A percentile compares a stretch with the other conserved stretches of the same genome.
Evolutionary conservation across 1,284 basidiomycete genomes (phyloP).

Genomic region (Coniferiporia weirii): DNA sequence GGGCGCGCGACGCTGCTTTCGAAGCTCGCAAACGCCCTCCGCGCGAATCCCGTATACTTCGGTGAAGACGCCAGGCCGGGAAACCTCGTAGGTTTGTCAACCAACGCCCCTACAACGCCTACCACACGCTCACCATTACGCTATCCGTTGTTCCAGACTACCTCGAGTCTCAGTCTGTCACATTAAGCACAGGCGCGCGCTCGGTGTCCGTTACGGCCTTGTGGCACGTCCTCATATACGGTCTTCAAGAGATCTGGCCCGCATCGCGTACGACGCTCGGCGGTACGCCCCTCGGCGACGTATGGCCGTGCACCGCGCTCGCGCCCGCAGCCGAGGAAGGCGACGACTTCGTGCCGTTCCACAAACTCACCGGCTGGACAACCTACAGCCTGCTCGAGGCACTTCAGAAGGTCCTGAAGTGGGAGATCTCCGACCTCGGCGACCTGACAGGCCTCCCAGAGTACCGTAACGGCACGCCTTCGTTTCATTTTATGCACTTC

Average conservation of each 20-base stretch:
- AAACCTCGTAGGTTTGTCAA: conserved; percentile 64
- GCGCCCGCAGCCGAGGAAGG: conserved; percentile 36
- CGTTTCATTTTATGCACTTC: not conserved
- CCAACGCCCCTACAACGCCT: not conserved
- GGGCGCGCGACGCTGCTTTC: conserved; percentile 77
- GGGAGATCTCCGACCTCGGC: conserved; percentile 72
- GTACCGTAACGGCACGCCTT: conserved; percentile 73
- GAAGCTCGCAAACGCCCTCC: conserved; percentile 69
- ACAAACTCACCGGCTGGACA: conserved; percentile 93
- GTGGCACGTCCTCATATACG: conserved; percentile 81
- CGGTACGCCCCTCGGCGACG: conserved; percentile 77
- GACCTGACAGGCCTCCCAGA: conserved; percentile 83
- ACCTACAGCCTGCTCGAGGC: conserved; percentile 86
- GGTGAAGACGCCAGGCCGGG: conserved; percentile 72
- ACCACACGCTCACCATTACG: not conserved
- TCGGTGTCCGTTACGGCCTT: conserved; percentile 62
- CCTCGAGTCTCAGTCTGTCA: conserved; percentile 51
- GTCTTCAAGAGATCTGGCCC: conserved; percentile 87
- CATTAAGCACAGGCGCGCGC: conserved; percentile 32
- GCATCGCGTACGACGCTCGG: conserved; percentile 63
- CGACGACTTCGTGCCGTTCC: conserved; percentile 84
- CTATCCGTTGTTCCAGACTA: conserved; percentile 47
- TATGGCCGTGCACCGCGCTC: conserved; percentile 77
- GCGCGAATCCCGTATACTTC: conserved; percentile 60
- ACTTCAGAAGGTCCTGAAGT: conserved; percentile 70